Conservation (phyloP, 73 alveolate species). For the Symbiodinium pilosum region DNA sequence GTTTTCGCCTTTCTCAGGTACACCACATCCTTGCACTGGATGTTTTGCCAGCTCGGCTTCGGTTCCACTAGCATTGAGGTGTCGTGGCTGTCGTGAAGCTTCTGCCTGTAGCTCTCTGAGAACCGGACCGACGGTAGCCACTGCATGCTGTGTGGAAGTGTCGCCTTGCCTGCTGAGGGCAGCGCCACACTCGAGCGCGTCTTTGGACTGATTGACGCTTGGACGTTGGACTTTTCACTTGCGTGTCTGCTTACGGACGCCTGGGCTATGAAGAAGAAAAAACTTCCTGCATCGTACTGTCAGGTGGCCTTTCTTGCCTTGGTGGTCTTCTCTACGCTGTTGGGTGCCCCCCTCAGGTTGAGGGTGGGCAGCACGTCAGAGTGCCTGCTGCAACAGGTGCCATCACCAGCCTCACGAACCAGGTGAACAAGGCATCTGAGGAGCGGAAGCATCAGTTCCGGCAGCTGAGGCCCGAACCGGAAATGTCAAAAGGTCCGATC, state of each 20-base stretch:
- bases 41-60: constrained; percentile 11
- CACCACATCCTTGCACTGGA: not conserved
- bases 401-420: not conserved
- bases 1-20: too few species aligned
- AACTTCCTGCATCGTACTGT: not conserved
- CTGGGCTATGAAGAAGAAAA: not conserved
- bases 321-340: too few species aligned
- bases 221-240: not conserved
- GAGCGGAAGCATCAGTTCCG: not conserved
- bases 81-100: not conserved
- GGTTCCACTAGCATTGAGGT: not conserved
- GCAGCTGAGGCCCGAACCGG: not conserved
- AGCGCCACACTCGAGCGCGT: not conserved
- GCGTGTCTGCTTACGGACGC: not conserved
- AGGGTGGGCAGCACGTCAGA: too few species aligned
- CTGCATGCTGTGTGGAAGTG: too few species aligned
- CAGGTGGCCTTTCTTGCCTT: too few species aligned
- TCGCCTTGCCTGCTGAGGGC: not conserved
- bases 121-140: too few species aligned
- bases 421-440: constrained; percentile 1
- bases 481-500: too few species aligned
- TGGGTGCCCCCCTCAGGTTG: too few species aligned
- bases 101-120: not conserved
- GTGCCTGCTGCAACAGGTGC: not conserved
- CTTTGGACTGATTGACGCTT: not conserved